Evolutionary conservation across 306 rosid species (phyloP).

Genomic region (Castanea sativa): DNA sequence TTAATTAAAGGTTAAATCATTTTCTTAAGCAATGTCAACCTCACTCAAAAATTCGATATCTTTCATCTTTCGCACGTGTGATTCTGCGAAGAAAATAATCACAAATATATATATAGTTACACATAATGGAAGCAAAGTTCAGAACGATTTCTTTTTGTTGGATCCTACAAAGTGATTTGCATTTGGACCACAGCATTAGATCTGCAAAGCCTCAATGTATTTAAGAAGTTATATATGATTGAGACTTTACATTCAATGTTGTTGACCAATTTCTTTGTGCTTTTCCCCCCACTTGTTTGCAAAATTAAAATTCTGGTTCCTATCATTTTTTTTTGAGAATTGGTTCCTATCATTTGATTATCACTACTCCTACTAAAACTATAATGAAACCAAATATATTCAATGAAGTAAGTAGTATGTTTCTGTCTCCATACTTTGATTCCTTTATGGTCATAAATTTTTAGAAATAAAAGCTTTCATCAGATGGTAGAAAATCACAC

Average conservation of each 20-base stretch:
- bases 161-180: background rate
- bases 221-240: background rate
- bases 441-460: no score
- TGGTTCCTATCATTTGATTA: no score
- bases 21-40: background rate
- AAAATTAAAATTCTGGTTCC: no score
- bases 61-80: conserved; percentile 15
- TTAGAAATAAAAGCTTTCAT: no score
- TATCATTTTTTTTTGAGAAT: no score
- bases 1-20: background rate
- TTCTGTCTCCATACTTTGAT: no score
- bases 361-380: no score
- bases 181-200: conserved; percentile 21
- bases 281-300: no score
- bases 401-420: no score
- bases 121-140: background rate
- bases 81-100: background rate
- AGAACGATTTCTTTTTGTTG: background rate
- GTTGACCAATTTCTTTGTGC: no score
- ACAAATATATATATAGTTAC: background rate
- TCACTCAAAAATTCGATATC: background rate
- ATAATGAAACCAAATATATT: no score
- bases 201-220: background rate
- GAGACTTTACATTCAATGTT: conserved; percentile 1
- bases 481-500: no score